These are phyloP conservation scores for Pisolithus thermaeus DNA, from an alignment of 1,284 basidiomycete genomes.

Conservation along the genomic window DNA sequence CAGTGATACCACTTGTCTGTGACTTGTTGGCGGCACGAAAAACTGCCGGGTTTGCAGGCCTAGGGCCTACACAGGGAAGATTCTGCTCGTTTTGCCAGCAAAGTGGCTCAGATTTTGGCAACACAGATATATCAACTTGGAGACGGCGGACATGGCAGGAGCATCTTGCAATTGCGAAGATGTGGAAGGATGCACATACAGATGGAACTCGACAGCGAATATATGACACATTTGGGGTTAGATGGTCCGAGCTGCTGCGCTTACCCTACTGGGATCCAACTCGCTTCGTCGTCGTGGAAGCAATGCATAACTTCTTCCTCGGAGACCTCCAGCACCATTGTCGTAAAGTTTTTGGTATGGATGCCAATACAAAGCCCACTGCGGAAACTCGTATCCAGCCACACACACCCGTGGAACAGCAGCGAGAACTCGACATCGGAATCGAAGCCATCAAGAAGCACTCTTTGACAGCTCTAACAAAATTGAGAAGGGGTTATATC, in stretches of 20 bases:
- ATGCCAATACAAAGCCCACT: neutral
- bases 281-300: slow-evolving; percentile 25
- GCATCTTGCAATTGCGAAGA: slow-evolving; percentile 14
- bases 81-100: slow-evolving; percentile 27
- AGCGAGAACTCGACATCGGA: neutral
- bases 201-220: neutral
- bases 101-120: slow-evolving; percentile 11
- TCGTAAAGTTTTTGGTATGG: slow-evolving; percentile 20
- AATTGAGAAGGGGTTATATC: neutral
- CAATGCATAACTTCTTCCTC: slow-evolving; percentile 34
- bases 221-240: slow-evolving; percentile 18
- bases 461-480: neutral
- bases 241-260: slow-evolving; percentile 32
- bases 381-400: neutral
- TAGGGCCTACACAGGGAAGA: slow-evolving; percentile 10
- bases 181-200: slow-evolving; percentile 15
- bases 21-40: slow-evolving; percentile 26
- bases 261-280: slow-evolving; percentile 36
- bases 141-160: slow-evolving; percentile 3
- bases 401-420: neutral
- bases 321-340: slow-evolving; percentile 26
- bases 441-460: neutral
- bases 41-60: slow-evolving; percentile 16
- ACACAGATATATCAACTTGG: slow-evolving; percentile 14
- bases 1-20: slow-evolving; percentile 21